Percentiles rank a stretch among this genome's conserved stretches.
phyloP scores from a whole-genome alignment of 202 grass and related monocot species.

The Cymbopogon flexuosus region DNA sequence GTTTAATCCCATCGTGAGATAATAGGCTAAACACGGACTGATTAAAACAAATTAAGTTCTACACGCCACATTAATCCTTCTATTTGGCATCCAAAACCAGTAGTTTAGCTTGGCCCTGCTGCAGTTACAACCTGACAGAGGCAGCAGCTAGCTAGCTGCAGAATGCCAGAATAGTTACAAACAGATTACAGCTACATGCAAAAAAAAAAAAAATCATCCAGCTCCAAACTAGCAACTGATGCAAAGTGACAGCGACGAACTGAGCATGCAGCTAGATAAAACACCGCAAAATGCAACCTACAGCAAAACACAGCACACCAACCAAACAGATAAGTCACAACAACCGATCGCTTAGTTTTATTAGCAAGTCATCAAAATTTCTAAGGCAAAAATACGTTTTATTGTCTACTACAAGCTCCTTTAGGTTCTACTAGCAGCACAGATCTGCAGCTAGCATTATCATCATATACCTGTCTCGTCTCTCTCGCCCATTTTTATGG shows the following conservation, averaged over 20 bases:
- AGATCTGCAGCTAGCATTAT: slow-evolving; percentile 40
- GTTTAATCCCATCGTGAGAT: too few species aligned
- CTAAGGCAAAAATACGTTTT: slow-evolving; percentile 37
- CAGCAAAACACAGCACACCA: neutral
- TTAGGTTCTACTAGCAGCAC: slow-evolving; percentile 44
- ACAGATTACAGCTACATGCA: too few species aligned
- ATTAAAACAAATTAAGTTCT: too few species aligned
- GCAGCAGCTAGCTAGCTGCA: neutral
- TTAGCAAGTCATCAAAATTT: slow-evolving; percentile 55
- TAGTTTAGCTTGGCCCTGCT: neutral
- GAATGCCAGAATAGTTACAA: neutral
- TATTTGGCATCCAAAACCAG: too few species aligned
- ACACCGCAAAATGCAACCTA: neutral
- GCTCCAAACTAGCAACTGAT: neutral
- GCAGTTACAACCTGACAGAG: neutral
- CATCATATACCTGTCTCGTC: slow-evolving; percentile 40
- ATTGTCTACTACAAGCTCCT: slow-evolving; percentile 42
- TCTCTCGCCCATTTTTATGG: slow-evolving; percentile 39
- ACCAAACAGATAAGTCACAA: neutral
- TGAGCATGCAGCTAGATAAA: neutral
- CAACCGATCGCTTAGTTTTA: slow-evolving; percentile 34
- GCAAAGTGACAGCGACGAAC: neutral
- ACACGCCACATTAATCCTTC: too few species aligned
- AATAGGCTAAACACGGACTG: too few species aligned
- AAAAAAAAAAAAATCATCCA: neutral